Base-by-base conservation (phyloP, 805 yeast genomes). In the Candida saitoana region DNA sequence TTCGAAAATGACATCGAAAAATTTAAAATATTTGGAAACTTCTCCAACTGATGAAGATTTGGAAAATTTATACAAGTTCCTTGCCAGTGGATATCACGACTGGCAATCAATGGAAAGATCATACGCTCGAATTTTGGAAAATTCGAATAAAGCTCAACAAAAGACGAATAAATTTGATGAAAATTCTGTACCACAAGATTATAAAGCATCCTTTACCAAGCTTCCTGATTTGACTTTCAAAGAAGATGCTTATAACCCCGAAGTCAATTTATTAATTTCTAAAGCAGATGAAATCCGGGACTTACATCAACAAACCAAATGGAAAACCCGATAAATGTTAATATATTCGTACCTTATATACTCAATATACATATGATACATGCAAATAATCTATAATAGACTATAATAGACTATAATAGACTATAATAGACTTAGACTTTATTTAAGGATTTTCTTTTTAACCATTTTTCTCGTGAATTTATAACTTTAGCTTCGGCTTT, bases 361-460 rank as follows among this genome's bases (percentile, higher is more conserved):
- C n/a, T 9, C 9, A 29, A 29, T 29, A 34, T 34, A 34, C 18
- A 34, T 36, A 36, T 36, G 31, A 20, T 36, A 24, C 38, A 36
- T 36, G 38, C 38, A 36, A 22, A 14, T 14, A 14, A 29, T 29
- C 32, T 14, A 12, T 14, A 29, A 29, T 29, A 9, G 32, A n/a
- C n/a, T n/a, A n/a, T n/a, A n/a, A n/a, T n/a, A n/a, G n/a, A n/a
- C n/a, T n/a, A n/a, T n/a, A n/a, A n/a, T n/a, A n/a, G 24, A 20
- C 19, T 37, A 18, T 31, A 18, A 2, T 20, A 20, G 38, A 36
- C 18, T 18, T 29, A 34, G 18, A 18, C 41, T 49, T 55, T 65
- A 35, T 60, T 55, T 36, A 68, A 52, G 7, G 73, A 57, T 39
- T 59, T 65, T 46, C 75, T 59, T 47, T 62, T 63, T 42, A 69